Percentiles rank a stretch among this genome's conserved stretches.
Conservation (phyloP, 805 yeast species). For the Middelhovenomyces tepae region DNA sequence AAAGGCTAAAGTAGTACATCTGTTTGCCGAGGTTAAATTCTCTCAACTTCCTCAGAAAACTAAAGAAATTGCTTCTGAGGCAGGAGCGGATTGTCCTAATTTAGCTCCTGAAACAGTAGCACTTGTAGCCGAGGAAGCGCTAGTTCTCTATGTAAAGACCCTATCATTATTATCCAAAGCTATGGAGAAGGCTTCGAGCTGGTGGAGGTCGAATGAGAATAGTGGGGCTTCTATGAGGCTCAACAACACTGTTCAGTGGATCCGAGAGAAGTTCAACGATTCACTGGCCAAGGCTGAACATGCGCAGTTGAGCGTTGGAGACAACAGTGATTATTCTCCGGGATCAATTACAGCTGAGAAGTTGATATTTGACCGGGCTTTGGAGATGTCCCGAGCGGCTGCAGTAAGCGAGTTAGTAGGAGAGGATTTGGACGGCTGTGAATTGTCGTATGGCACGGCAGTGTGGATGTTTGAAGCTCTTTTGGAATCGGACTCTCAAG, state of each 20-base stretch:
- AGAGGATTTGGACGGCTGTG: constrained; percentile 68
- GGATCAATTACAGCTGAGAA: constrained; percentile 40
- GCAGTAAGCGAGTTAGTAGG: constrained; percentile 80
- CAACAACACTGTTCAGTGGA: constrained; percentile 72
- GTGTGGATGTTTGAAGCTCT: constrained; percentile 94
- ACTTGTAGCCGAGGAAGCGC: constrained; percentile 70
- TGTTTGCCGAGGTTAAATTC: constrained; percentile 87
- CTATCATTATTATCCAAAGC: constrained; percentile 76
- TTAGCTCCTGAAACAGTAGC: constrained; percentile 31
- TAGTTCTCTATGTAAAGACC: constrained; percentile 74
- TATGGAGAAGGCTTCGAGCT: constrained; percentile 73
- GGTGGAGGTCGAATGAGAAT: constrained; percentile 61
- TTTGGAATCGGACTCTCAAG: constrained; percentile 39
- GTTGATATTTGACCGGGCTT: constrained; percentile 82
- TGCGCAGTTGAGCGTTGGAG: constrained; percentile 48
- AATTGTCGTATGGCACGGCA: constrained; percentile 80
- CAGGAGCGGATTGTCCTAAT: too few relatives aligned
- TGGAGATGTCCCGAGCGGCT: constrained; percentile 86
- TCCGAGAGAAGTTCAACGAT: constrained; percentile 80
- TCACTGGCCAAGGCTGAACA: constrained; percentile 82
- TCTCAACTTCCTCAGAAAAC: constrained; percentile 69
- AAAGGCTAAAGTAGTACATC: constrained; percentile 79
- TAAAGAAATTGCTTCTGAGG: constrained; percentile 12
- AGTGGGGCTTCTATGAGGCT: constrained; percentile 22
- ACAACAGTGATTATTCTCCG: constrained; percentile 20